phyloP scores from a whole-genome alignment of 768 basidiomycete species.

The Hebeloma cylindrosporum region DNA sequence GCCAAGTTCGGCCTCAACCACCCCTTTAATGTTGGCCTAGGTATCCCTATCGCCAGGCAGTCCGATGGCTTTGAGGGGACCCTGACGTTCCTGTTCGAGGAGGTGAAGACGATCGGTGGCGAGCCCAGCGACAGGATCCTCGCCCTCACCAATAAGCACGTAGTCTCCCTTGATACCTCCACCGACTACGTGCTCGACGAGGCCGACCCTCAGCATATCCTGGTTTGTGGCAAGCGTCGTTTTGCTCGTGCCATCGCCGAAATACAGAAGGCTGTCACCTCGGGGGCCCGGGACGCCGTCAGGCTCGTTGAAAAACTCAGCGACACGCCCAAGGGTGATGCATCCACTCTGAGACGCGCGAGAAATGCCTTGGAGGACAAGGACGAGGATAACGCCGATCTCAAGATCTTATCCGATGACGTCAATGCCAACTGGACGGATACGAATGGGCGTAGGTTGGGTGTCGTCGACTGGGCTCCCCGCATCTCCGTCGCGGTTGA shows the following conservation, averaged over 20 bases:
- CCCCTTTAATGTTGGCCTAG: slow-evolving; percentile 26
- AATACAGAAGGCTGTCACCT: too few relatives aligned
- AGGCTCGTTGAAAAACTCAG: too few relatives aligned
- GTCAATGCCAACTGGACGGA: too few relatives aligned
- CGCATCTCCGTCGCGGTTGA: slow-evolving; percentile 21
- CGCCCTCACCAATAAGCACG: slow-evolving; percentile 10
- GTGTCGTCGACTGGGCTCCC: slow-evolving; percentile 28
- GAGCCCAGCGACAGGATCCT: slow-evolving; percentile 12
- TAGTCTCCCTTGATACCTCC: slow-evolving; percentile 16
- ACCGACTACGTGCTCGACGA: slow-evolving; percentile 21
- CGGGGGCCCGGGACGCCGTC: too few relatives aligned
- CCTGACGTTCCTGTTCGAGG: slow-evolving; percentile 31
- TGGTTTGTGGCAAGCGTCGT: too few relatives aligned
- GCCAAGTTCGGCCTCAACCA: slow-evolving; percentile 22
- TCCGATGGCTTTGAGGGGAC: slow-evolving; percentile 29
- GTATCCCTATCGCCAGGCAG: slow-evolving; percentile 29
- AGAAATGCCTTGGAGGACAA: too few relatives aligned
- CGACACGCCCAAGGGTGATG: too few relatives aligned
- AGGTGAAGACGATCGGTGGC: slow-evolving; percentile 19
- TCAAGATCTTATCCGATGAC: too few relatives aligned
- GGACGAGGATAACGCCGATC: too few relatives aligned
- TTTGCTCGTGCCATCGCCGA: too few relatives aligned
- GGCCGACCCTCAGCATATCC: slow-evolving; percentile 16
- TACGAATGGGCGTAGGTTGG: too few relatives aligned
- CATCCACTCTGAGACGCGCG: too few relatives aligned